Evolutionary conservation across 768 basidiomycete genomes (phyloP).

Genomic region (Amanita fuliginea): DNA sequence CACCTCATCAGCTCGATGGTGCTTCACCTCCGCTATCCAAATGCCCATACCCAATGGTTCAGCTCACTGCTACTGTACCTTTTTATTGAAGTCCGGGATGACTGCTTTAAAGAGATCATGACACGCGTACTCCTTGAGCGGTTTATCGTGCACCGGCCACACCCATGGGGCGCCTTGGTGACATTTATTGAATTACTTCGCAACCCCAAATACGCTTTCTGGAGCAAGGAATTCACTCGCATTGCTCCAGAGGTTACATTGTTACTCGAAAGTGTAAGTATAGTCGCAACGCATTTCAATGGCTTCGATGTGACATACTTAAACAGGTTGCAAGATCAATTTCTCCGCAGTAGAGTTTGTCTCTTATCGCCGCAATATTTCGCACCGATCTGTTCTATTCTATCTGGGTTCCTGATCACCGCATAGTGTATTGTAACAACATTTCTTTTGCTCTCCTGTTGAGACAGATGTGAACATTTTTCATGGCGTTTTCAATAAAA

Average conservation of each 20-base stretch:
- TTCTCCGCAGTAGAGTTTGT: constrained; percentile 64
- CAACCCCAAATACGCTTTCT: constrained; percentile 85
- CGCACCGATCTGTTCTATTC: constrained; percentile 60
- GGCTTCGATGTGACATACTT: constrained; percentile 3
- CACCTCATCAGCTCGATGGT: constrained; percentile 89
- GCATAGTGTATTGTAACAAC: constrained; percentile 85
- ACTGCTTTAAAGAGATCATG: constrained; percentile 70
- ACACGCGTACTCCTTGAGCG: constrained; percentile 89
- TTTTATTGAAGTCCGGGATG: constrained; percentile 70
- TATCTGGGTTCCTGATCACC: constrained; percentile 50
- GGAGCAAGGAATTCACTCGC: constrained; percentile 79
- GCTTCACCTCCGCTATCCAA: constrained; percentile 93
- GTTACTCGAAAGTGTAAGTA: constrained; percentile 72
- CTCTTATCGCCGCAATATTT: constrained; percentile 70
- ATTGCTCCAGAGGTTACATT: constrained; percentile 80
- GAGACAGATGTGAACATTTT: constrained; percentile 20
- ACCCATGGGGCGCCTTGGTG: constrained; percentile 91
- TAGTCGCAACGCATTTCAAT: constrained; percentile 5
- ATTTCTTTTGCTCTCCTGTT: constrained; percentile 44
- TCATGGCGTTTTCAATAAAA: constrained; percentile 2
- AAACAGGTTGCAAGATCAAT: constrained; percentile 65
- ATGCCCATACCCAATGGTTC: constrained; percentile 98
- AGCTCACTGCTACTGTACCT: constrained; percentile 82
- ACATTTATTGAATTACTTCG: constrained; percentile 91
- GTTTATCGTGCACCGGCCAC: constrained; percentile 88